Evolutionary conservation across 495 filamentous ascomycete genomes (phyloP).

Genomic region (Amphirosellinia nigrospora): DNA sequence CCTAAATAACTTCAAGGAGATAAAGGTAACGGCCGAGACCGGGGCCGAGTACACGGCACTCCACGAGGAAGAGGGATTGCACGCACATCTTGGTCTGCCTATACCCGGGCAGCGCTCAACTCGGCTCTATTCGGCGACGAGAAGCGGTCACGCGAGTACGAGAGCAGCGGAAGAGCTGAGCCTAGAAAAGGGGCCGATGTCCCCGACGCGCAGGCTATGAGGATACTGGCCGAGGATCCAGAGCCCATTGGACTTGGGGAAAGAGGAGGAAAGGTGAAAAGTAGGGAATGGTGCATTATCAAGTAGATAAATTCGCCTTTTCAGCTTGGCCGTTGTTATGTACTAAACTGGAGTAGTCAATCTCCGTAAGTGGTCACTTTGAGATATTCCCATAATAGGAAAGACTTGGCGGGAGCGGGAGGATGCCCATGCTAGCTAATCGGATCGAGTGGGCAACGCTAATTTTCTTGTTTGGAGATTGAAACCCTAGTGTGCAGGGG

Average conservation of each 20-base stretch:
- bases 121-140: slow-evolving; percentile 49
- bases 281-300: background rate
- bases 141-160: slow-evolving; percentile 39
- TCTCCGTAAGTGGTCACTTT: background rate
- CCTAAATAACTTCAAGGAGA: slow-evolving; percentile 41
- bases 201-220: slow-evolving; percentile 45
- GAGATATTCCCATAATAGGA: slow-evolving; percentile 13
- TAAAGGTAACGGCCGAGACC: slow-evolving; percentile 41
- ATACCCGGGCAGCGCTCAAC: slow-evolving; percentile 51
- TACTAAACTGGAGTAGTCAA: background rate
- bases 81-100: slow-evolving; percentile 45
- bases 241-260: slow-evolving; percentile 41
- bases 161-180: slow-evolving; percentile 42
- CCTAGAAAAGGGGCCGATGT: slow-evolving; percentile 42
- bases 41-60: slow-evolving; percentile 41
- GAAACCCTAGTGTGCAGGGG: slow-evolving; percentile 16
- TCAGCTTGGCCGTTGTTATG: too few species aligned
- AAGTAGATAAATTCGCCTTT: too few species aligned
- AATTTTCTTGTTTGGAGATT: slow-evolving; percentile 18
- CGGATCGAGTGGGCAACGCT: background rate
- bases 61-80: slow-evolving; percentile 44
- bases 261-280: slow-evolving; percentile 28
- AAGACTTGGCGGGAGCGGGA: slow-evolving; percentile 15
- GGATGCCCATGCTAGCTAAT: background rate
- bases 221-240: slow-evolving; percentile 41